Base-by-base conservation (phyloP, 805 yeast genomes). In the Kuraishia borneana region DNA sequence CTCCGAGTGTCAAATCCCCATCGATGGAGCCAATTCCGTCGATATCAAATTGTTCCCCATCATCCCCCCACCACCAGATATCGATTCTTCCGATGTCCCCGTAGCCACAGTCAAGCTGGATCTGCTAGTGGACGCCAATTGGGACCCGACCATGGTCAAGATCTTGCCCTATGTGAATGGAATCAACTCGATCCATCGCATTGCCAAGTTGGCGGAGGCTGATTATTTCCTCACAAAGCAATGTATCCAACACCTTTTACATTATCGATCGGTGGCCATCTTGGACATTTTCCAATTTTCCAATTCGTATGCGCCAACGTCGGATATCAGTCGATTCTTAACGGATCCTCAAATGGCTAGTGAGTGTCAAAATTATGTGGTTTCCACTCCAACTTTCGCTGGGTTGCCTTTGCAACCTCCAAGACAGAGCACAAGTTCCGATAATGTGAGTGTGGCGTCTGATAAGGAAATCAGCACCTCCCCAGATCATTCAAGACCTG, bases 71-170 rank as follows among this genome's bases (percentile, higher is more conserved):
- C 95, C 89, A 1, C 79, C 88, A 0, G 72, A 72, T 32, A 60
- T 92, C 17, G 65, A 76, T 33, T 73, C 94, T 0, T 83, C 65
- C 45, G 95, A 89, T 53, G 99, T 92, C 1, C 98, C 98, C 0
- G 73, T 88, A 4, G 73, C 94, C n/a, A 78, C 89, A 0, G 95
- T 92, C 1, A 75, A 76, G 34, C 59, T 92, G 22, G 68, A 68
- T 20, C 60, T 70, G 26, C 63, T 92, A 40, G 77, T 84, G 29
- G 98, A 92, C 54, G 80, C 83, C 6, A 80, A 83, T 46, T 92
- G 98, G 96, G 98, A 92, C 54, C 96, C 96, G 2, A 89, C 97
- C 2, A 81, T 92, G 92, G 63, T 85, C 31, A 79, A 82, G 44
- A 83, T 92, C 18, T 58, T 84, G 8, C 95, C 96, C 0, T 81